Percentiles rank a stretch among this genome's conserved stretches.
phyloP scores from a whole-genome alignment of 2,329 filamentous ascomycete genomes.

The Botrytis sinoallii region DNA sequence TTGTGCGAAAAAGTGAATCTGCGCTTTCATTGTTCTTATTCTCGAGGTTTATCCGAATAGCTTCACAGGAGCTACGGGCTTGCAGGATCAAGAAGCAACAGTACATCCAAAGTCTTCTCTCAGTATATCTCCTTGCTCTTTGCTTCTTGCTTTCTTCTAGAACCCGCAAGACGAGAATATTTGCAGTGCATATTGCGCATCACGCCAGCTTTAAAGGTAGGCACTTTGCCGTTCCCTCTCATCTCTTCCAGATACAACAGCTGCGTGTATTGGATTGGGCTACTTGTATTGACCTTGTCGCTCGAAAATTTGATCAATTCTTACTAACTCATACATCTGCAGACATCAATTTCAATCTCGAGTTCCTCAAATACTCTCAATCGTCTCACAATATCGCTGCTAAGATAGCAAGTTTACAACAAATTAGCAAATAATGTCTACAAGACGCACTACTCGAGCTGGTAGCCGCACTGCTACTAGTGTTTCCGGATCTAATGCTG shows the following conservation, averaged over 20 bases:
- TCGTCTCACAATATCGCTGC: neutral
- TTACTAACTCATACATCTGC: slow-evolving; percentile 3
- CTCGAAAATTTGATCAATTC: neutral
- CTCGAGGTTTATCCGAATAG: neutral
- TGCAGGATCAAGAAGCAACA: neutral
- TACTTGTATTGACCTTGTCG: neutral
- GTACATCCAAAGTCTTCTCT: neutral
- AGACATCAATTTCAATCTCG: neutral
- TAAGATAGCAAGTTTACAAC: neutral
- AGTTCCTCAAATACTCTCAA: slow-evolving; percentile 1
- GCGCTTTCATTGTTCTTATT: slow-evolving; percentile 1
- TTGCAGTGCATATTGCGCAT: neutral
- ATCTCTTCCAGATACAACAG: neutral
- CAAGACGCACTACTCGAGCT: slow-evolving; percentile 29
- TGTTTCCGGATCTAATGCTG: slow-evolving; percentile 24
- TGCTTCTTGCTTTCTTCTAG: neutral
- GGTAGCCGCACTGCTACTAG: slow-evolving; percentile 29
- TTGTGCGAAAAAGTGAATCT: slow-evolving; percentile 16
- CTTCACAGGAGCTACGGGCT: neutral
- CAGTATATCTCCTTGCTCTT: neutral
- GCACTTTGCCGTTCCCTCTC: neutral
- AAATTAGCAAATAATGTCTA: slow-evolving; percentile 28
- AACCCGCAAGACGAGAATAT: neutral
- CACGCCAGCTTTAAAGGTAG: neutral
- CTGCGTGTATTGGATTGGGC: neutral